Conservation (phyloP, 2,329 filamentous ascomycete genomes). For the Ceratocystis diversiconidia region DNA sequence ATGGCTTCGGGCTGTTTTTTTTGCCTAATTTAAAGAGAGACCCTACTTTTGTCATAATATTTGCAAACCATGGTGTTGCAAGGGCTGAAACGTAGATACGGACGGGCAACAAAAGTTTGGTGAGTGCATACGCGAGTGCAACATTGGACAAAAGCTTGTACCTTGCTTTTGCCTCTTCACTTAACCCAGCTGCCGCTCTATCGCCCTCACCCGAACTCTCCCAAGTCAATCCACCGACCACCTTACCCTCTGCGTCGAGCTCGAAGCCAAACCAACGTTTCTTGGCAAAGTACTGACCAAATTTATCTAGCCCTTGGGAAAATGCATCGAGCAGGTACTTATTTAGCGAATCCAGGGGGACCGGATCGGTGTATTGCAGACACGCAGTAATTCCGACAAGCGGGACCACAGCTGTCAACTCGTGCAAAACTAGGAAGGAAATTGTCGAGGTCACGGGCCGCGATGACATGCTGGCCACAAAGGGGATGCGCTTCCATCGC, state of each 20-base stretch:
- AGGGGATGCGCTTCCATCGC: constrained; percentile 27
- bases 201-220: constrained; percentile 24
- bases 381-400: constrained; percentile 57
- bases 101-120: constrained; percentile 68
- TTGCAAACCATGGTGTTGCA: constrained; percentile 86
- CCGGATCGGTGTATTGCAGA: constrained; percentile 68
- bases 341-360: constrained; percentile 44
- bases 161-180: constrained; percentile 21
- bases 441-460: constrained; percentile 73
- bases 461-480: constrained; percentile 53
- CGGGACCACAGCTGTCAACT: constrained; percentile 75
- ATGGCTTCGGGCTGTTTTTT: background rate
- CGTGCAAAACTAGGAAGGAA: constrained; percentile 81
- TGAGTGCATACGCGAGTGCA: constrained; percentile 80
- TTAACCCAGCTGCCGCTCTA: constrained; percentile 24
- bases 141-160: constrained; percentile 52
- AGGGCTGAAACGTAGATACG: constrained; percentile 67
- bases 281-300: constrained; percentile 60
- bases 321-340: constrained; percentile 37
- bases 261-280: constrained; percentile 67
- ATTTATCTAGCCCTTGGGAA: constrained; percentile 52
- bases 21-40: background rate
- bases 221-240: constrained; percentile 22
- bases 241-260: constrained; percentile 26
- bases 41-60: constrained; percentile 22